These are phyloP conservation scores for Liriodendron chinense DNA, from an alignment of 164 flowering plant genomes.

Conservation along the genomic window DNA sequence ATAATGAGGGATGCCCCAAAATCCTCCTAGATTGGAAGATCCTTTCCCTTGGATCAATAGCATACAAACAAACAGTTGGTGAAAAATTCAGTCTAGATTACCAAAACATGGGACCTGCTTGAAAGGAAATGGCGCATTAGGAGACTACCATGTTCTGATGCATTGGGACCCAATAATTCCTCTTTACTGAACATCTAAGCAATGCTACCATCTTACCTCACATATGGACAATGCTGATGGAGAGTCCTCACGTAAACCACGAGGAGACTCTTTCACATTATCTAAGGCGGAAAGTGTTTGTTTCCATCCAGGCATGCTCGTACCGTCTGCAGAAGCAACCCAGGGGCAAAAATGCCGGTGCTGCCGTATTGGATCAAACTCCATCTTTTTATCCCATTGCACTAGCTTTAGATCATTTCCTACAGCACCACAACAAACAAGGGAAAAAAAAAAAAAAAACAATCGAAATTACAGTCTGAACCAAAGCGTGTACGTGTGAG, in stretches of 20 bases:
- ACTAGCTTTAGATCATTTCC: conserved; percentile 28
- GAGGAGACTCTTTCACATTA: conserved; percentile 36
- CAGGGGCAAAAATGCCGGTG: conserved; percentile 96
- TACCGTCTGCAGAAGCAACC: conserved; percentile 54
- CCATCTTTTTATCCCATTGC: conserved; percentile 27
- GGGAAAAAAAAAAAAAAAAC: background rate
- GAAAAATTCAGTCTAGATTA: no score
- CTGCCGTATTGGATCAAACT: conserved; percentile 84
- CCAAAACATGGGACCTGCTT: no score
- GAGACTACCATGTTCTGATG: background rate
- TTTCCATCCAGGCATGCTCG: conserved; percentile 68
- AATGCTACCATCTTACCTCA: conserved; percentile 40
- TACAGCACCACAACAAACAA: conserved; percentile 18
- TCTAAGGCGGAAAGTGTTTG: conserved; percentile 63
- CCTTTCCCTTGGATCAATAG: no score
- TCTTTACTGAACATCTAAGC: background rate
- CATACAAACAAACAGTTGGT: no score
- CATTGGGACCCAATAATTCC: background rate
- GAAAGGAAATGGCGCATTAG: no score
- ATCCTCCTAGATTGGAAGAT: no score
- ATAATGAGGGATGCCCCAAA: no score
- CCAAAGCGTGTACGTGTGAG: background rate
- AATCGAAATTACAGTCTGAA: background rate
- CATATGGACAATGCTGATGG: conserved; percentile 40
- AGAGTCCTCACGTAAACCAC: conserved; percentile 23